Base-by-base conservation (phyloP, 1,139 yeast species). In the Scheffersomyces segobiensis region DNA sequence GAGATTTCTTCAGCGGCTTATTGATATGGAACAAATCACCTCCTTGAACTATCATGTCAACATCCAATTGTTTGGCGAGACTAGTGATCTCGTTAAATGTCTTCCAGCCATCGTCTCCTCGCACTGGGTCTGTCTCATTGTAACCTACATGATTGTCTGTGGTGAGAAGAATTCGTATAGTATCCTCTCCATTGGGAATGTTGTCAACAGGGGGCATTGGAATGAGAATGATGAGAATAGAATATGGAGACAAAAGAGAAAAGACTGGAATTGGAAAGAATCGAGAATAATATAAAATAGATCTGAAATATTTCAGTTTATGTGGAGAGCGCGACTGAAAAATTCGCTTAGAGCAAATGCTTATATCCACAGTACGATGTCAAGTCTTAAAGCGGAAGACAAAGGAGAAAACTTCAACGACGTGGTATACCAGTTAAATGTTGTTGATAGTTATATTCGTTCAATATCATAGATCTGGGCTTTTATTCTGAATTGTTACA, bases 71-170 rank as follows among this genome's bases (percentile, higher is more conserved):
- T 62, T 79, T 79, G n/a, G 97, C 98, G 3, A 92, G 71, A 60
- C 74, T 75, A 81, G 93, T 85, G 59, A 92, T 87, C 72, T 95
- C 99, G 57, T 90, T 86, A 68, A 95, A 95, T 0, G 97, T 91
- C 56, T 75, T 81, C 88, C 97, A 90, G 1, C 97, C 86, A 70
- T 95, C 99, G 65, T 91, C 89, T 1, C 98, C 97, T 39, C 97
- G 81, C 12, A 95, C 87, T 0, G 97, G 95, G 70, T 95, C 99
- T 52, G 84, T 84, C 69, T 95, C 99, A 60, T 87, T 87, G 70
- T 88, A 93, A 1, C 99, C 99, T 42, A 95, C 97, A 79, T 95
- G 99, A 70, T 95, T 95, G 68, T 95, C 99, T 1, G 99, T 93
- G 1, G 99, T 93, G 21, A 95, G 75, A 49, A 95, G 83, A 22